Percentiles rank a stretch among this genome's conserved stretches.
Evolutionary conservation across 441 rosid species (phyloP).

Genomic region (Erodium trifolium): DNA sequence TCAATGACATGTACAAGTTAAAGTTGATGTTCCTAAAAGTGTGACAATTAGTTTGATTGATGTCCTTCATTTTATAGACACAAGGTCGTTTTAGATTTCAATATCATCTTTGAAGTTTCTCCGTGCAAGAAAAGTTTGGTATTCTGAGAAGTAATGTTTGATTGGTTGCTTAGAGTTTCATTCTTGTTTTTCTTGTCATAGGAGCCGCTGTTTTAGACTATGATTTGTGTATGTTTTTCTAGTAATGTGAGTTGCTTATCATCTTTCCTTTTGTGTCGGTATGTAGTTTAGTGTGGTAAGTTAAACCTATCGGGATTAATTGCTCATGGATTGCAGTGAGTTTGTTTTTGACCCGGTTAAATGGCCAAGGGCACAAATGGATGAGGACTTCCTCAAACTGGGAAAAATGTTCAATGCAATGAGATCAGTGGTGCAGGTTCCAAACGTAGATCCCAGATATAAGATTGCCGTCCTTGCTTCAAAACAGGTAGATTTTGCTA

Average conservation of each 20-base stretch:
- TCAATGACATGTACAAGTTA: not conserved
- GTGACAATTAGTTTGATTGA: not conserved
- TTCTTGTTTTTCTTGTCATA: not conserved
- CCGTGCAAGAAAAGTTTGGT: not conserved
- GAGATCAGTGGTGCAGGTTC: constrained; percentile 70
- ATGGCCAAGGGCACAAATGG: constrained; percentile 76
- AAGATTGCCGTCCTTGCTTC: constrained; percentile 75
- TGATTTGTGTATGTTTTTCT: not conserved
- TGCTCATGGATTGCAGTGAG: constrained; percentile 43
- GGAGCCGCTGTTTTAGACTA: not conserved
- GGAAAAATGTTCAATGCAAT: constrained; percentile 46
- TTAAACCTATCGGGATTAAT: not conserved
- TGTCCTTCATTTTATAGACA: not conserved
- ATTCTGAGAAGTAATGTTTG: no score
- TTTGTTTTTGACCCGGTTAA: constrained; percentile 63
- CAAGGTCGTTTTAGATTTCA: not conserved
- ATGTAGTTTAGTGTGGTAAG: not conserved
- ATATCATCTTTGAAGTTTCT: not conserved
- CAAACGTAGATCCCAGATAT: constrained; percentile 70
- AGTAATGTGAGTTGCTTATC: not conserved
- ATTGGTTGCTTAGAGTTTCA: no score
- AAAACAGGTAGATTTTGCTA: constrained; percentile 44
- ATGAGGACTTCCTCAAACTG: constrained; percentile 55
- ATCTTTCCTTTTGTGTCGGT: not conserved
- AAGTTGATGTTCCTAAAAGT: not conserved